Conservation (phyloP, 208 protist species). For the Leishmania amazonensis region DNA sequence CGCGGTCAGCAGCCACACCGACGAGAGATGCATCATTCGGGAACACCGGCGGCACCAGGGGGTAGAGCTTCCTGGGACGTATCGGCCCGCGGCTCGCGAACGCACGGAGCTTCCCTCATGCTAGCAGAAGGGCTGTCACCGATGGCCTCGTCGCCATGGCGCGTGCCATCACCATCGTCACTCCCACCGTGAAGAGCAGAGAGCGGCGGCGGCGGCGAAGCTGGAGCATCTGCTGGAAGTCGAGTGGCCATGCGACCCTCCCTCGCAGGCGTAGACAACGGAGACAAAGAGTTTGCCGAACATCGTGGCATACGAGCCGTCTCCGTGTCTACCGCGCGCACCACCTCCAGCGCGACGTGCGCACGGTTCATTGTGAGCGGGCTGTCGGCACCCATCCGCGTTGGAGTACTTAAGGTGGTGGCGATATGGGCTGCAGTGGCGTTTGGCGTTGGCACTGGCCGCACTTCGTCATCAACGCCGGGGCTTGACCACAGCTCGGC, state of each 20-base stretch:
- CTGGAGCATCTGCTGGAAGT: conserved; percentile 5
- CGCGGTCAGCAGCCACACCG: not conserved
- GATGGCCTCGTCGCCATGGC: not conserved
- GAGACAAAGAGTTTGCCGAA: not conserved
- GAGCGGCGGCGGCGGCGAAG: not conserved
- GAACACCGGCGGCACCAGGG: not conserved
- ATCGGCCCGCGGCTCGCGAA: not conserved
- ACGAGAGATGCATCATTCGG: not conserved
- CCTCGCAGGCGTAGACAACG: not conserved
- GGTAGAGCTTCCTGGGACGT: not conserved
- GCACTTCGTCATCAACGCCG: not conserved
- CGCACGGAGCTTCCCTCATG: not conserved
- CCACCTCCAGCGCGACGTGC: not conserved
- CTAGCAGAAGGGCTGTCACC: not conserved
- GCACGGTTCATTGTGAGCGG: not conserved
- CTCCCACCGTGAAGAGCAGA: not conserved
- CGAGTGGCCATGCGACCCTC: conserved; percentile 14
- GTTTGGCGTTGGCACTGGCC: not conserved
- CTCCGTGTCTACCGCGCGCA: not conserved
- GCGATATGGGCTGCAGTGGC: not conserved
- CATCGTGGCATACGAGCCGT: not conserved
- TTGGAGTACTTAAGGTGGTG: not conserved
- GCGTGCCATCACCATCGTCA: not conserved
- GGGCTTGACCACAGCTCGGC: not conserved
- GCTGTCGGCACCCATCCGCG: not conserved